Evolutionary conservation across 208 protist genomes (phyloP), one percentile per base, ranked within the genome.

Genomic region (Crithidia sp.): DNA sequence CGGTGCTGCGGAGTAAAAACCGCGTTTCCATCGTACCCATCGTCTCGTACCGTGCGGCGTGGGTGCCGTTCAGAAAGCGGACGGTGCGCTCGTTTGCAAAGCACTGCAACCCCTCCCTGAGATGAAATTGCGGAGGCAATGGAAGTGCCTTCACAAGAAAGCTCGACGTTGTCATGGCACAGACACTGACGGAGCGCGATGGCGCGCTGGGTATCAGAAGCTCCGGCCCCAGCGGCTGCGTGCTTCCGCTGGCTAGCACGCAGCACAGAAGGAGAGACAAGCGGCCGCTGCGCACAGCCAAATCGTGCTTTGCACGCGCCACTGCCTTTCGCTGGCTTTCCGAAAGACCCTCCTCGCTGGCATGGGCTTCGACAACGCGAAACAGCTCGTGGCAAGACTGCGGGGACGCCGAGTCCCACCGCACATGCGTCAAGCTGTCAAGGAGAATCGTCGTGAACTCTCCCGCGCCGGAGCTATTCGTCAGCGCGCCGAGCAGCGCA

Each of bases 301-400:
- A 67, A 16, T 77, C 82, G 53, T 92, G 77, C 53, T 90, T 86
- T 12, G 81, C 63, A 47, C 41, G 67, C n/a, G 76, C 64, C 36
- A 94, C 67, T 43, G 72, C 62, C 14, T 55, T 28, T 28, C 58
- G 47, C 71, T 76, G 55, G 14, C 83, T 53, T n/a, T 71, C 64
- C 53, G 60, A 45, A 71, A 77, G 13, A 19, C n/a, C 43, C 13
- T 43, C 17, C 5, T 76, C 66, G 41, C 67, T 67, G 10, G 80
- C 66, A 45, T 83, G 69, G n/a, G 76, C 65, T 7, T 81, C 79
- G 19, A 91, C 74, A 5, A 79, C 70, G 67, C 83, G 67, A 78
- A 92, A 86, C 39, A 94, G 70, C 52, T 94, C 87, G 8, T 88
- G 55, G 70, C 79, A 94, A 47, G 83, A 85, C 39, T 74, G 66